phyloP scores from a whole-genome alignment of 768 basidiomycete species.

The Russula olivacea region DNA sequence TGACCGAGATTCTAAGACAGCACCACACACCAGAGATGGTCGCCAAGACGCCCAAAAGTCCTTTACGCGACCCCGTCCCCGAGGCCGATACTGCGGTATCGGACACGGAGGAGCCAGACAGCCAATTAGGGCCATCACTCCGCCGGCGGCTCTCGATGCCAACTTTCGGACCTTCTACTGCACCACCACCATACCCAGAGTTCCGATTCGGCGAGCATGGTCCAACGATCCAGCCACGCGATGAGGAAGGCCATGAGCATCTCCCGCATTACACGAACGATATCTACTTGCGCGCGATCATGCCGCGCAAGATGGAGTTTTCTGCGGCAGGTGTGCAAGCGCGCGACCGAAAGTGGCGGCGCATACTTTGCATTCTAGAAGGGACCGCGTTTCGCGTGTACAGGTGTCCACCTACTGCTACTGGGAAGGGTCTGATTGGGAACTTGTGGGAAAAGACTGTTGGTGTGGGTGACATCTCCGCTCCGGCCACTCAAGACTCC shows the following conservation, averaged over 20 bases:
- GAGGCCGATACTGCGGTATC: constrained; percentile 4
- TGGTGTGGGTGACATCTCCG: constrained; percentile 59
- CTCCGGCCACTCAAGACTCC: constrained; percentile 24
- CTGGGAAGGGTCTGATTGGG: constrained; percentile 44
- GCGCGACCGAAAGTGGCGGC: constrained; percentile 86
- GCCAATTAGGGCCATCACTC: constrained; percentile 36
- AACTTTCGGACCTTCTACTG: constrained; percentile 49
- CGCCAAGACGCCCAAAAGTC: constrained; percentile 6
- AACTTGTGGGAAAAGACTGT: constrained; percentile 77
- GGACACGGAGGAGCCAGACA: constrained; percentile 4
- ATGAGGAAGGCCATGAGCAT: constrained; percentile 80
- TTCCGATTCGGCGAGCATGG: constrained; percentile 33
- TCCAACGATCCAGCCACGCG: constrained; percentile 41
- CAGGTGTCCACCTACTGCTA: constrained; percentile 44
- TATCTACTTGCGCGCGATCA: constrained; percentile 70
- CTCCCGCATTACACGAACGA: constrained; percentile 80
- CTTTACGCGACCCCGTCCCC: neutral
- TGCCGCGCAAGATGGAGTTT: constrained; percentile 96
- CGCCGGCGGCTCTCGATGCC: constrained; percentile 68
- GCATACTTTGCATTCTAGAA: constrained; percentile 82
- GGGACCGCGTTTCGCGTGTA: constrained; percentile 87
- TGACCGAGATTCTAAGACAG: constrained; percentile 17
- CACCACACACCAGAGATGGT: constrained; percentile 9
- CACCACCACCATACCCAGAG: constrained; percentile 65
- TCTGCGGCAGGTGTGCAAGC: constrained; percentile 77